These are phyloP conservation scores for Phytophthora nicotianae DNA, from an alignment of 352 stramenopile species.

Conservation along the genomic window DNA sequence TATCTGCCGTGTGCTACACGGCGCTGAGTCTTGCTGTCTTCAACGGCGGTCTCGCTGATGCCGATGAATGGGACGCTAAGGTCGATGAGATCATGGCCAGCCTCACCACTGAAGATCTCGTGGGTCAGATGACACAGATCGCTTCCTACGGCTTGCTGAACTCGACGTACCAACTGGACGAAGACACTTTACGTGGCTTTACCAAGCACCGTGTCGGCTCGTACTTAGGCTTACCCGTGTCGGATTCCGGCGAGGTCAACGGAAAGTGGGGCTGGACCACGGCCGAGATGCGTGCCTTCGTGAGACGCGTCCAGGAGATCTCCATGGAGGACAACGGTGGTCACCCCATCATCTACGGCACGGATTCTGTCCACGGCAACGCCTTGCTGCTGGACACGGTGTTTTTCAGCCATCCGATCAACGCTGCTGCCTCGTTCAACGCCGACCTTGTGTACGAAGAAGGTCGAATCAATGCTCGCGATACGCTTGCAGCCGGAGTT, in stretches of 20 bases:
- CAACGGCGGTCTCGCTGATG: conserved; percentile 9
- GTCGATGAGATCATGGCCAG: conserved; percentile 35
- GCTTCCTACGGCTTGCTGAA: conserved; percentile 74
- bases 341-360: conserved; percentile 78
- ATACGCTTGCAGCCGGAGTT: conserved; percentile 83
- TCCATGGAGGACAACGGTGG: conserved; percentile 58
- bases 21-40: conserved; percentile 21
- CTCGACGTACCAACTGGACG: conserved; percentile 57
- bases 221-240: conserved; percentile 71
- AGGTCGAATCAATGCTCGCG: conserved; percentile 35
- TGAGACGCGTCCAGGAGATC: conserved; percentile 82
- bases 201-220: conserved; percentile 81
- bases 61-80: conserved; percentile 28
- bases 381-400: conserved; percentile 74
- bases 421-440: conserved; percentile 87
- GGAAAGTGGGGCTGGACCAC: conserved; percentile 41
- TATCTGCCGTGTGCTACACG: conserved; percentile 21
- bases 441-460: conserved; percentile 59
- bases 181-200: conserved; percentile 54
- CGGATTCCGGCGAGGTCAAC: conserved; percentile 9
- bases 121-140: conserved; percentile 91
- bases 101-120: conserved; percentile 35
- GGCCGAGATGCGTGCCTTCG: conserved; percentile 61
- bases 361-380: conserved; percentile 87
- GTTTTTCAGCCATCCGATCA: conserved; percentile 81